Base-by-base conservation (phyloP, 768 basidiomycete species). In the Dioszegia crocea region DNA sequence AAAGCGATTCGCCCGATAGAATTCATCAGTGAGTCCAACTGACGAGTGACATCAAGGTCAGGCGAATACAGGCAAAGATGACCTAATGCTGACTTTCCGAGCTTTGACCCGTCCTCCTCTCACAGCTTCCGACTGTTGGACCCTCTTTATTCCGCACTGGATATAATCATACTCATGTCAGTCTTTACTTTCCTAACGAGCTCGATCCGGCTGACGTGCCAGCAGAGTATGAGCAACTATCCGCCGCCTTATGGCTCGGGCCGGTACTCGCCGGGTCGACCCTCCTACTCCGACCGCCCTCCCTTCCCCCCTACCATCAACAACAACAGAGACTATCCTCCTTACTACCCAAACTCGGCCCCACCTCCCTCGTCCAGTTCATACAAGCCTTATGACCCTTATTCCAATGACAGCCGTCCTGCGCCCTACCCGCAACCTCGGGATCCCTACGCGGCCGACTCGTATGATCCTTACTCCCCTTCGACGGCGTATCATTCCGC, bases 401-500 rank as follows among this genome's bases (percentile, higher is more conserved):
- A 64, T 41, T 27, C 38, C 3, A 41, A 26, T 17, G 57, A 63
- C 21, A 46, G 56, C 12, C 57, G 63, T 56, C 43, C 54, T 21
- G 43, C 41, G 23, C 41, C 65, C 11, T 69, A 67, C 46, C 65
- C 67, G 26, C 70, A 71, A 47, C 70, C 70, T 11, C 53, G 65
- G 11, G 50, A 56, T 12, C 41, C 65, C 8, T 73, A 65, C 44
- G 65, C 67, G n/a, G 16, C 44, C 19, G 67, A 67, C 27, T 55
- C 51, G 16, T 73, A 73, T 41, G 71, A 73, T 45, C 71, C 71
- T 16, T 68, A 73, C 41, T 63, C 60, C 19, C 71, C 71, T 12
- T 40, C 67, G 1, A 50, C 36, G 24, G 49, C 60, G 6, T 71
- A 62, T 29, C 50, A 64, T n/a, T 36, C n/a, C 17, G 38, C 59